Evolutionary conservation across 169 alveolate genomes (phyloP).

Genomic region (Cryptosporidium sp.): DNA sequence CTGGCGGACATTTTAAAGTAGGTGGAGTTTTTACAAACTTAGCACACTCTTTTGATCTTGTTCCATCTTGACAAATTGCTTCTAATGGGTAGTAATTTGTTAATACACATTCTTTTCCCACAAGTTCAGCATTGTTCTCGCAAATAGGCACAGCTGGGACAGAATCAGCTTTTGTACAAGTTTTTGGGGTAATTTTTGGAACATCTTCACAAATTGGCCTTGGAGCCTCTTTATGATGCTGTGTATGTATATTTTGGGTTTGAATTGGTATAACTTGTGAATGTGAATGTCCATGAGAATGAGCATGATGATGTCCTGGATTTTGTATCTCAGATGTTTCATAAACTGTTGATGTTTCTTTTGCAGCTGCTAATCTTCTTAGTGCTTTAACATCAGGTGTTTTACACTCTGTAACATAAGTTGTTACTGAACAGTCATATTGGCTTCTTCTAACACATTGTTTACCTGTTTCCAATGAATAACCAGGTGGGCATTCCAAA

Average conservation of each 20-base stretch:
- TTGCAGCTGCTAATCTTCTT: slow-evolving; percentile 52
- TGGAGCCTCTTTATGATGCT: slow-evolving; percentile 72
- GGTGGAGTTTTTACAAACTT: slow-evolving; percentile 73
- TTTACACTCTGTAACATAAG: slow-evolving; percentile 69
- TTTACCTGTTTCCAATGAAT: slow-evolving; percentile 74
- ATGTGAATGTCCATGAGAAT: slow-evolving; percentile 47
- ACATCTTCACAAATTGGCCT: slow-evolving; percentile 76
- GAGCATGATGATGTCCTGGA: slow-evolving; percentile 57
- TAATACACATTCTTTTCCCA: slow-evolving; percentile 69
- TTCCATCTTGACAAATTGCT: slow-evolving; percentile 76
- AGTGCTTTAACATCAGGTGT: slow-evolving; percentile 71
- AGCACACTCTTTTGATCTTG: slow-evolving; percentile 75
- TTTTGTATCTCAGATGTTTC: slow-evolving; percentile 26
- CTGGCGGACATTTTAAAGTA: slow-evolving; percentile 65
- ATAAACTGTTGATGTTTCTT: slow-evolving; percentile 34
- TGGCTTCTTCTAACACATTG: slow-evolving; percentile 75
- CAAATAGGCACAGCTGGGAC: slow-evolving; percentile 76
- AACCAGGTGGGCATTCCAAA: slow-evolving; percentile 76
- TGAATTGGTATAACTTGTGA: slow-evolving; percentile 34
- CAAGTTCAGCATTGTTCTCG: slow-evolving; percentile 50
- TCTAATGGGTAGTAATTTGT: slow-evolving; percentile 72
- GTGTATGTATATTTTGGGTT: slow-evolving; percentile 62
- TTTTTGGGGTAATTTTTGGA: slow-evolving; percentile 71
- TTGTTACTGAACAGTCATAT: slow-evolving; percentile 72
- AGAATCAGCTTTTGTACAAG: slow-evolving; percentile 74